Evolutionary conservation across 1,139 yeast genomes (phyloP), one percentile per base, ranked within the genome.

Genomic region (Debaryomyces sp.): DNA sequence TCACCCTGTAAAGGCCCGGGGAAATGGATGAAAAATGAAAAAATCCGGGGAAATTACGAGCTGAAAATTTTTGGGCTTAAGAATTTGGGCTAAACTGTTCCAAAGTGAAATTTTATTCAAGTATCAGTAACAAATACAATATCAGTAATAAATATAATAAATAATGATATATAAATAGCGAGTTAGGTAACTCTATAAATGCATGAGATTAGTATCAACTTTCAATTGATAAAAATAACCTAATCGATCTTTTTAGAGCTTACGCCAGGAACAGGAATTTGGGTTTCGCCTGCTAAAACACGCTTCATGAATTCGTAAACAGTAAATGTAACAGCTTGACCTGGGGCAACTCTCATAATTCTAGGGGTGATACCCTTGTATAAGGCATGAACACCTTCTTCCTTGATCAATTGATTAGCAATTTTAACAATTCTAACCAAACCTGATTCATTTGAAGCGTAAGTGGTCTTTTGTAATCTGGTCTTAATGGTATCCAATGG

Each of bases 271-370:
- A 62, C 64, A 27, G 62, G 61, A 36, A 60, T 47, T 26, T 60
- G 48, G n/a, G 66, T 50, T 47, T 68, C 71, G 44, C 73, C 75
- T 45, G 57, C 89, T 67, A 92, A 78, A 47, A 79, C 74, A 33
- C 79, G 82, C 70, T 92, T 88, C 68, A 91, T 88, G 66, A 79
- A 87, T 72, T 94, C 99, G 71, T 94, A 94, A 43, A 94, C 96
- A 6, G 98, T 94, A 73, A 94, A 94, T 17, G 97, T 95, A 50
- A 94, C 98, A 49, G 98, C 97, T 73, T 94, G 99, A 54, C 99
- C 99, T 22, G 99, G 98, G 15, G 99, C 99, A 49, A 94, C 99
- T 75, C 99, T 87, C 96, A 94, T 91, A 60, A 94, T 94, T 78
- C 99, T 87, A 61, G 99, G 99, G 36, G 97, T 91, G 66, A 94